phyloP scores from a whole-genome alignment of 768 basidiomycete genomes.

The Serendipita sp. region DNA sequence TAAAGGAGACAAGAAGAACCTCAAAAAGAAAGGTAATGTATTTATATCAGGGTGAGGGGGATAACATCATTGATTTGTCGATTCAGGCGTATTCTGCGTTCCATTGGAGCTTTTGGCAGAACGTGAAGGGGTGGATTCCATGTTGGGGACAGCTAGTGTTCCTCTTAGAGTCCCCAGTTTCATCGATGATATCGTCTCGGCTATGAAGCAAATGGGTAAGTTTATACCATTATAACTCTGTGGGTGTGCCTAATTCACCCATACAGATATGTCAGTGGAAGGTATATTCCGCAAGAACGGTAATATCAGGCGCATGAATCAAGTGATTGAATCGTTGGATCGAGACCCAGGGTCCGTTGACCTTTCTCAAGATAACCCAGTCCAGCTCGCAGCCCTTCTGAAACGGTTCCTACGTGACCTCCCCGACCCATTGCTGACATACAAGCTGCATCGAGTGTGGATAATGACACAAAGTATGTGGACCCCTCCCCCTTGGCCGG shows the following conservation, averaged over 20 bases:
- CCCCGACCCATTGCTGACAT: conserved; percentile 91
- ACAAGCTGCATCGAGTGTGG: conserved; percentile 77
- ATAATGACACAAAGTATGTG: conserved; percentile 75
- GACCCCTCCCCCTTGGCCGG: not conserved
- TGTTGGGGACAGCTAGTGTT: conserved; percentile 73
- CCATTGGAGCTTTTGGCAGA: conserved; percentile 88
- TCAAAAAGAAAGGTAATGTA: conserved; percentile 42
- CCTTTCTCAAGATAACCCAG: conserved; percentile 84
- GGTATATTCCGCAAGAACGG: conserved; percentile 98
- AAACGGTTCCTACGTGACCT: conserved; percentile 96
- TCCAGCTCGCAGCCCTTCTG: conserved; percentile 88
- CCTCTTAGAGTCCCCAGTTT: conserved; percentile 88
- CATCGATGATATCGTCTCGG: conserved; percentile 93
- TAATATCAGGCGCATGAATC: conserved; percentile 84
- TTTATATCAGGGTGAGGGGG: conserved; percentile 32
- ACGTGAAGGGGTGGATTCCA: conserved; percentile 86
- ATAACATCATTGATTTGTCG: conserved; percentile 26
- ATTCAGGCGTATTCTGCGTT: conserved; percentile 76
- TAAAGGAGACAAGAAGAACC: conserved; percentile 65
- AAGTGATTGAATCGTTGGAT: conserved; percentile 83
- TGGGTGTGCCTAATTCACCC: conserved; percentile 4
- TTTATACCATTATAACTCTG: conserved; percentile 7
- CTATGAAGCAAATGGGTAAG: conserved; percentile 98
- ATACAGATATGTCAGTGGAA: conserved; percentile 90
- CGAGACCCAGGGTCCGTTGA: conserved; percentile 88